These are phyloP conservation scores for Suillus clintonianus DNA, from an alignment of 768 basidiomycete genomes.

Conservation along the genomic window DNA sequence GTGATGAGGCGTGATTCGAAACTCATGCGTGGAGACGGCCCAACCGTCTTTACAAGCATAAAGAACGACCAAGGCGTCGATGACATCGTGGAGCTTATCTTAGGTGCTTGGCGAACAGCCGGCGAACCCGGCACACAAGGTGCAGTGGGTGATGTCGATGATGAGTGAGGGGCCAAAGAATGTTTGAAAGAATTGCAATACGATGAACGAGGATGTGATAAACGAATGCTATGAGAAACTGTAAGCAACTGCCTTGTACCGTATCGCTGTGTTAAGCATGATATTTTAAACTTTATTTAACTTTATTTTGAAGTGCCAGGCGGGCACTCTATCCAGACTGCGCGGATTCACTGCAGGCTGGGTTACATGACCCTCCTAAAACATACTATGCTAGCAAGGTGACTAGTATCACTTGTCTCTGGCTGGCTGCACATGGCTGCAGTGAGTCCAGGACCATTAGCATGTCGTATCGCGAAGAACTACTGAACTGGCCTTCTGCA, in stretches of 20 bases:
- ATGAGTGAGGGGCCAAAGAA: not conserved
- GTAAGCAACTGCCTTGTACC: not conserved
- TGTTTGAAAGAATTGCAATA: not conserved
- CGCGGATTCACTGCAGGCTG: not conserved
- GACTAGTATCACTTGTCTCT: not conserved
- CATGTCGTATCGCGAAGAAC: not conserved
- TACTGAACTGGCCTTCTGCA: not conserved
- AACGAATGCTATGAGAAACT: not conserved
- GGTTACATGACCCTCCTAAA: not conserved
- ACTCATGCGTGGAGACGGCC: constrained; percentile 92
- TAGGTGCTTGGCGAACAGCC: constrained; percentile 86
- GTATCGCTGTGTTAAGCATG: not conserved
- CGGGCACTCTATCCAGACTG: not conserved
- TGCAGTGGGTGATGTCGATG: constrained; percentile 31
- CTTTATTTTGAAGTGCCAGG: not conserved
- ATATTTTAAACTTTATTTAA: not conserved
- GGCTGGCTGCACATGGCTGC: not conserved
- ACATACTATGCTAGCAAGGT: not conserved
- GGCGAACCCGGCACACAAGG: constrained; percentile 69
- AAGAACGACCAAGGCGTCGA: constrained; percentile 77
- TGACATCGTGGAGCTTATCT: constrained; percentile 77
- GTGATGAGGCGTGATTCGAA: constrained; percentile 95
- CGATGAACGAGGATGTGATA: not conserved
- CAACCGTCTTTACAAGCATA: constrained; percentile 89
- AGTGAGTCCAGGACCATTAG: not conserved